phyloP scores from a whole-genome alignment of 2,329 filamentous ascomycete genomes.

The Coniochaeta ligniaria region DNA sequence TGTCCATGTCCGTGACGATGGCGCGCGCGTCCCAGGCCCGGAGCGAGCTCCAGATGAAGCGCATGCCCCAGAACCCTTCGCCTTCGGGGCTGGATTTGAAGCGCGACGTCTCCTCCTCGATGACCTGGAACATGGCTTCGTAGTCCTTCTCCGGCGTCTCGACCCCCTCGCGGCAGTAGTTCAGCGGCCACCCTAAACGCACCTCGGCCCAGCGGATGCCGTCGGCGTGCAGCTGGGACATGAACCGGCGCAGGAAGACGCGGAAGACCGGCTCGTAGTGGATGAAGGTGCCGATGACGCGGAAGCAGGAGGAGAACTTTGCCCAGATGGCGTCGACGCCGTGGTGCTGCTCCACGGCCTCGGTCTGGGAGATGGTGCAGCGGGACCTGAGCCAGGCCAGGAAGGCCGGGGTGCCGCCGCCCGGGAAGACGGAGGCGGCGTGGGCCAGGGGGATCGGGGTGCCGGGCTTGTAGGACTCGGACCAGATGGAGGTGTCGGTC shows the following conservation, averaged over 20 bases:
- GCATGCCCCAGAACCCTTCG: constrained; percentile 72
- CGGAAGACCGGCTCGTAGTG: constrained; percentile 90
- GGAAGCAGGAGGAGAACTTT: constrained; percentile 72
- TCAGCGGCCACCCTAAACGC: constrained; percentile 64
- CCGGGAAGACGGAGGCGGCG: constrained; percentile 68
- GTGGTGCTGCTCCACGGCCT: constrained; percentile 73
- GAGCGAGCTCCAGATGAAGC: constrained; percentile 78
- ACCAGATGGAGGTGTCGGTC: constrained; percentile 53
- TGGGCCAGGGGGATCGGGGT: constrained; percentile 50
- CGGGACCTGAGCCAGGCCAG: constrained; percentile 68
- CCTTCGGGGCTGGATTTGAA: constrained; percentile 70
- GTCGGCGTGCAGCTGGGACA: constrained; percentile 67
- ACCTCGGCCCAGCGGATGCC: constrained; percentile 82
- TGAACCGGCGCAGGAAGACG: constrained; percentile 63
- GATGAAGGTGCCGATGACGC: constrained; percentile 65
- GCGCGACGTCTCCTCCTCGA: constrained; percentile 69
- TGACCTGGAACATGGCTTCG: constrained; percentile 60
- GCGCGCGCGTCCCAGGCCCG: constrained; percentile 55
- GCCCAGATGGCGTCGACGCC: constrained; percentile 79
- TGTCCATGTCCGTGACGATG: constrained; percentile 76
- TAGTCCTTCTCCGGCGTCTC: constrained; percentile 63
- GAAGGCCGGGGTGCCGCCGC: constrained; percentile 63
- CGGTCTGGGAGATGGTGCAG: constrained; percentile 62
- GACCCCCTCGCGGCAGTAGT: constrained; percentile 58
- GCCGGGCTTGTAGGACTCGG: constrained; percentile 49